These are phyloP conservation scores for Aspergillus asperescens DNA, from an alignment of 495 filamentous ascomycete genomes.

Conservation along the genomic window DNA sequence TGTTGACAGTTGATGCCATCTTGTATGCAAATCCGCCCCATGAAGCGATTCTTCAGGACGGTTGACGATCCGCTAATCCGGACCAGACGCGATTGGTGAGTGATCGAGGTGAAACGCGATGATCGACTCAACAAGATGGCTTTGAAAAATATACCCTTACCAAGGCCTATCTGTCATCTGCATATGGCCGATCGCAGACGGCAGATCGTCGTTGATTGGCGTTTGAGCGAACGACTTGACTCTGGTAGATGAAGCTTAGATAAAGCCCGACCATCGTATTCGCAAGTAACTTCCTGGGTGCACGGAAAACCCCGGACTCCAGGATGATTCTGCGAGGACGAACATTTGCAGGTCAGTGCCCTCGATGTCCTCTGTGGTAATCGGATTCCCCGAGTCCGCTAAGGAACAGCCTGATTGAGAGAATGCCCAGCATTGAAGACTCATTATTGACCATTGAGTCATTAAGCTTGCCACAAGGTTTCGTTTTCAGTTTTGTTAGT, in stretches of 20 bases:
- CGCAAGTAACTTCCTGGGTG: too few relatives aligned
- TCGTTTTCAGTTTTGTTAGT: slow-evolving; percentile 18
- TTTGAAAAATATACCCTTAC: slow-evolving; percentile 4
- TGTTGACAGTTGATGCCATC: background rate
- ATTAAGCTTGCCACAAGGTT: slow-evolving; percentile 1
- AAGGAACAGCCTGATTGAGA: background rate
- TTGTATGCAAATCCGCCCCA: background rate
- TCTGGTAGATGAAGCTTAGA: background rate
- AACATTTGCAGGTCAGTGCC: too few relatives aligned
- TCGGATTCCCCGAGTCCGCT: too few relatives aligned
- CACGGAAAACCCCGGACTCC: too few relatives aligned
- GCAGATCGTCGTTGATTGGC: slow-evolving; percentile 41
- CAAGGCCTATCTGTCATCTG: slow-evolving; percentile 36
- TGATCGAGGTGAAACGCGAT: background rate
- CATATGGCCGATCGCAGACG: slow-evolving; percentile 41
- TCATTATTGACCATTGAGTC: too few relatives aligned
- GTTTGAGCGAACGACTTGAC: slow-evolving; percentile 4
- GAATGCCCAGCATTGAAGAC: slow-evolving; percentile 4
- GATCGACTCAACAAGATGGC: background rate
- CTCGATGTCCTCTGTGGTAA: too few relatives aligned
- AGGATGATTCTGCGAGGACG: background rate
- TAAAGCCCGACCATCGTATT: background rate
- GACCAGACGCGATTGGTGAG: background rate
- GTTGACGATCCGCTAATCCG: background rate
- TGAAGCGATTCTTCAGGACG: slow-evolving; percentile 5